Evolutionary conservation across 2,329 filamentous ascomycete species (phyloP).

Genomic region (Didymella segeticola): DNA sequence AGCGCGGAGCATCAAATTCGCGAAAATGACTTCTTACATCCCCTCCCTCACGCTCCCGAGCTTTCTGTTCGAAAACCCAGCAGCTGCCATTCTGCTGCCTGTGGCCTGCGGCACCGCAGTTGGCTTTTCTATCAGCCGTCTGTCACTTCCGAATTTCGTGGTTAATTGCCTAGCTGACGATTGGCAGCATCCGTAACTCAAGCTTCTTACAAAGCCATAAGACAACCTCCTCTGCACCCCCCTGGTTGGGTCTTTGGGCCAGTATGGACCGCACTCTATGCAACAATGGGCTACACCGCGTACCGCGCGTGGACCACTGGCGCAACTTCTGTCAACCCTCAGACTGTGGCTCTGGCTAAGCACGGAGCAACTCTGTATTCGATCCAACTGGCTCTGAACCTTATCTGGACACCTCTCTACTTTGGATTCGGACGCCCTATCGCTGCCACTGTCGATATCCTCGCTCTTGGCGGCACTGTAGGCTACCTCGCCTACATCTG

Average conservation of each 20-base stretch:
- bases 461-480: constrained; percentile 71
- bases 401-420: constrained; percentile 92
- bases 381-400: constrained; percentile 82
- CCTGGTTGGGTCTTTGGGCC: constrained; percentile 66
- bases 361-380: constrained; percentile 82
- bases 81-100: constrained; percentile 77
- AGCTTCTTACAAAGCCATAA: constrained; percentile 68
- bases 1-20: background rate
- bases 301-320: constrained; percentile 75
- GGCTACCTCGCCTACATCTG: constrained; percentile 78
- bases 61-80: constrained; percentile 73
- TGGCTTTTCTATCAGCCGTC: constrained; percentile 72
- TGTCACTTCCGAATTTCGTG: constrained; percentile 32
- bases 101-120: constrained; percentile 75
- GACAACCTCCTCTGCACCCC: constrained; percentile 67
- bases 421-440: constrained; percentile 78
- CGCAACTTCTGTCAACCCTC: constrained; percentile 58
- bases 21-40: constrained; percentile 78
- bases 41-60: constrained; percentile 78
- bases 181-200: constrained; percentile 47
- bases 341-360: constrained; percentile 65
- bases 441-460: constrained; percentile 76
- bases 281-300: constrained; percentile 85
- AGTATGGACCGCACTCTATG: constrained; percentile 65
- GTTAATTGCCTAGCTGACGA: background rate